These are phyloP conservation scores for Brassica rapa DNA, from an alignment of 345 rosid genomes.

Conservation along the genomic window DNA sequence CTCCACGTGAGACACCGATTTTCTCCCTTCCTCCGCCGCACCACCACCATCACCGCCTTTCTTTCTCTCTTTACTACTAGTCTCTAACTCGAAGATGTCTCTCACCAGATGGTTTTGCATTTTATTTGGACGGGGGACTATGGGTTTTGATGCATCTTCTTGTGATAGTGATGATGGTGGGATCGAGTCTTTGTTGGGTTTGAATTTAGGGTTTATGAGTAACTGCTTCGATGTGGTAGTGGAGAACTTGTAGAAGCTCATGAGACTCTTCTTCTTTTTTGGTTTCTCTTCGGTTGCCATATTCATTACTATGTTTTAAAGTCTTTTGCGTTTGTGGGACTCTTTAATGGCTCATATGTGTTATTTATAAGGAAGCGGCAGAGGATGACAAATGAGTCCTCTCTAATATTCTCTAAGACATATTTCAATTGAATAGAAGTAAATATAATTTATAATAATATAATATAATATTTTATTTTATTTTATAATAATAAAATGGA, in stretches of 20 bases:
- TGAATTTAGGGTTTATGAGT: constrained; percentile 26
- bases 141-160: constrained; percentile 30
- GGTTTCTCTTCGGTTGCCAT: constrained; percentile 41
- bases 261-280: constrained; percentile 47
- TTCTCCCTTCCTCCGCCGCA: constrained; percentile 63
- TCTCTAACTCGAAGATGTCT: constrained; percentile 33
- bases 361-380: constrained; percentile 33
- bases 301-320: constrained; percentile 8
- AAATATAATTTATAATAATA: background rate
- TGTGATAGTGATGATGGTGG: constrained; percentile 7
- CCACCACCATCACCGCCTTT: constrained; percentile 14
- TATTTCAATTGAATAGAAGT: background rate
- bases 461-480: too few relatives aligned
- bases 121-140: background rate
- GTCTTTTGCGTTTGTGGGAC: background rate
- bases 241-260: constrained; percentile 40
- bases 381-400: constrained; percentile 1
- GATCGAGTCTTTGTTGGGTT: constrained; percentile 15
- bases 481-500: background rate
- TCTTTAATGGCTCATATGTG: constrained; percentile 31
- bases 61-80: constrained; percentile 33
- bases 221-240: constrained; percentile 17
- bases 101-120: constrained; percentile 25
- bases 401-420: constrained; percentile 29
- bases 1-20: constrained; percentile 79